Conservation (phyloP, 2,329 filamentous ascomycete genomes). For the Aureobasidium sp. region DNA sequence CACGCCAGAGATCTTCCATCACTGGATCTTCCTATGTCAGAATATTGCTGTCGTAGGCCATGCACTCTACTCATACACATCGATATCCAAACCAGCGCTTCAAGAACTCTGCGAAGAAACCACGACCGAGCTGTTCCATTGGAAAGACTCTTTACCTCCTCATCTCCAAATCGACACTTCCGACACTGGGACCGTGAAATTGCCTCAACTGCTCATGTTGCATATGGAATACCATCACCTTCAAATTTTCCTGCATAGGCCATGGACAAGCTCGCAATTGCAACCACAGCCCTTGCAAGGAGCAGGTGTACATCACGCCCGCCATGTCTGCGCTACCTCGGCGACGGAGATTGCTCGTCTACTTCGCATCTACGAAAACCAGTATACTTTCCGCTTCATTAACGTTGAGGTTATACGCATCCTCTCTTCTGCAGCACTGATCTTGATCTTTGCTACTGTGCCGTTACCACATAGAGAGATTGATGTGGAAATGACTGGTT, state of each 20-base stretch:
- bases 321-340: constrained; percentile 37
- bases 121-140: constrained; percentile 28
- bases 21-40: constrained; percentile 35
- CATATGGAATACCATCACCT: constrained; percentile 39
- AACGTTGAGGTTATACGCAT: constrained; percentile 40
- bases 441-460: constrained; percentile 28
- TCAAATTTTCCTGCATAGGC: constrained; percentile 38
- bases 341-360: constrained; percentile 35
- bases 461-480: constrained; percentile 13
- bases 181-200: background rate
- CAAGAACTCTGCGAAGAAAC: constrained; percentile 31
- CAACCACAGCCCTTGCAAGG: constrained; percentile 37
- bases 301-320: constrained; percentile 38
- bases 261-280: constrained; percentile 37
- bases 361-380: constrained; percentile 35
- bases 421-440: constrained; percentile 37
- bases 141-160: constrained; percentile 35
- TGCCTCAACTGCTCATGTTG: constrained; percentile 18
- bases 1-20: constrained; percentile 19
- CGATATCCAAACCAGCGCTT: constrained; percentile 30
- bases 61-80: constrained; percentile 28
- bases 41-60: constrained; percentile 38
- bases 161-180: constrained; percentile 29
- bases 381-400: constrained; percentile 37
- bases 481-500: constrained; percentile 25